Conservation (phyloP, 2,329 filamentous ascomycete species). For the Nothophaeocryptopus gaeumannii region DNA sequence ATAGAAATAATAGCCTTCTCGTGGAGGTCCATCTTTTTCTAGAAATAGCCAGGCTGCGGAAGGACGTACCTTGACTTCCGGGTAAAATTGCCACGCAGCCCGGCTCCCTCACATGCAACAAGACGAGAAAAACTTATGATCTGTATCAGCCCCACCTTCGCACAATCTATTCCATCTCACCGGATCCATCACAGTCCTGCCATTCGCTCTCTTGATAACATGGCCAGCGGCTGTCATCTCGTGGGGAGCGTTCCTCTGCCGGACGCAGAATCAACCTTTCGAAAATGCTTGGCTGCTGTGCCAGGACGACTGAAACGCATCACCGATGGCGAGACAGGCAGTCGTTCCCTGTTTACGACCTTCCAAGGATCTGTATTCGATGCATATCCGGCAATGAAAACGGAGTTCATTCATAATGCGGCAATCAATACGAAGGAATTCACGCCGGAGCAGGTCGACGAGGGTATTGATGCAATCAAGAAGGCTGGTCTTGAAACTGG, state of each 20-base stretch:
- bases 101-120: too few species aligned
- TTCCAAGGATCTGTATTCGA: constrained; percentile 37
- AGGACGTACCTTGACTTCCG: too few species aligned
- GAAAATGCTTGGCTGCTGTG: constrained; percentile 15
- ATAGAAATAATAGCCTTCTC: too few species aligned
- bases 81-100: too few species aligned
- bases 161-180: too few species aligned
- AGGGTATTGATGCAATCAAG: constrained; percentile 21
- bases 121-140: too few species aligned
- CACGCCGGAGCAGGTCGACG: constrained; percentile 19
- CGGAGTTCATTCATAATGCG: constrained; percentile 25
- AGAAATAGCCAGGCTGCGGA: too few species aligned
- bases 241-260: constrained; percentile 41
- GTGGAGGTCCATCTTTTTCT: too few species aligned
- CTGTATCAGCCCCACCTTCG: too few species aligned
- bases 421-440: constrained; percentile 21
- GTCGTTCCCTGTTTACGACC: constrained; percentile 34
- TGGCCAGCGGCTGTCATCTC: constrained; percentile 23
- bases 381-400: constrained; percentile 23
- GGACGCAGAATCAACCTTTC: constrained; percentile 36
- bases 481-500: constrained; percentile 25
- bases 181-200: too few species aligned
- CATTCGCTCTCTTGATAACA: too few species aligned
- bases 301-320: constrained; percentile 35
- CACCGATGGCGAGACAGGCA: constrained; percentile 44